phyloP scores from a whole-genome alignment of 2,329 filamentous ascomycete genomes.

The Talaromyces sp. region DNA sequence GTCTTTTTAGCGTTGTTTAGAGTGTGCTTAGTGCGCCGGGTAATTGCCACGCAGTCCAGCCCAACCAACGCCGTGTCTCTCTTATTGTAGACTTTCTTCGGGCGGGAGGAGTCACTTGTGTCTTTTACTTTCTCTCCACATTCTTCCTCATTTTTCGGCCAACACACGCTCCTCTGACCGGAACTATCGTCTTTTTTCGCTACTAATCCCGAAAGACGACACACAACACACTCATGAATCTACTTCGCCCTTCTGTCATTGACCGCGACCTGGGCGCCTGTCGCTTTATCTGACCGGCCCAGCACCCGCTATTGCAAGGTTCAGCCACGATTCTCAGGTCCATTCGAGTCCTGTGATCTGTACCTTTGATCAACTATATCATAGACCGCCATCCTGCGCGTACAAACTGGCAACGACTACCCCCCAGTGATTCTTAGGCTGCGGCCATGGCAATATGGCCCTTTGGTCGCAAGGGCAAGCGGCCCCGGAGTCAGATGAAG shows the following conservation, averaged over 20 bases:
- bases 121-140: not conserved
- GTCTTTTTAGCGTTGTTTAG: not conserved
- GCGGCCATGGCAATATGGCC: constrained; percentile 73
- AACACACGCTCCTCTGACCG: constrained; percentile 12
- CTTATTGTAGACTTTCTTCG: constrained; percentile 8
- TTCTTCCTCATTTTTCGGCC: not conserved
- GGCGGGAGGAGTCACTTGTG: not conserved
- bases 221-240: constrained; percentile 11
- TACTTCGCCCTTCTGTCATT: constrained; percentile 9
- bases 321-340: not conserved
- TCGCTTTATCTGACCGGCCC: constrained; percentile 13
- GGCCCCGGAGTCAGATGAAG: constrained; percentile 58
- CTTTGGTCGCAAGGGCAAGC: constrained; percentile 71
- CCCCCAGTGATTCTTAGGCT: constrained; percentile 4
- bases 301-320: not conserved
- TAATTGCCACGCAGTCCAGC: constrained; percentile 8
- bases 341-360: constrained; percentile 2
- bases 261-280: constrained; percentile 10
- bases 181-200: not conserved
- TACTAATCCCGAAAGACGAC: not conserved
- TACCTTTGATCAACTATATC: not conserved
- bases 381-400: not conserved
- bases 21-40: not conserved
- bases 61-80: constrained; percentile 19
- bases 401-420: constrained; percentile 1